Percentiles rank a stretch among this genome's conserved stretches.
Conservation (phyloP, 202 grass and related monocot genomes). For the Panicum hallii region DNA sequence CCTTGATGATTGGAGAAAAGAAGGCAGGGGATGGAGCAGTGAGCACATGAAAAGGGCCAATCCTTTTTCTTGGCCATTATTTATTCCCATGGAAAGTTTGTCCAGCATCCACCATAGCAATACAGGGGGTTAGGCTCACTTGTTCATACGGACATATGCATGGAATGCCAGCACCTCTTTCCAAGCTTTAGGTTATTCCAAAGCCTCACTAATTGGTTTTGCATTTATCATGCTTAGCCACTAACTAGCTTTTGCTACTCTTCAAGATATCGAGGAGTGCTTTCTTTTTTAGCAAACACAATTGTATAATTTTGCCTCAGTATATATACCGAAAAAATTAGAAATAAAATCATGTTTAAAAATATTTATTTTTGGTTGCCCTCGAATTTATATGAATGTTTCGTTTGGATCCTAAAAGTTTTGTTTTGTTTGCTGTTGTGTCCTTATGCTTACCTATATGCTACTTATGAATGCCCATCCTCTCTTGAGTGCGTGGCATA, state of each 20-base stretch:
- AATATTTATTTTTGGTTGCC: neutral
- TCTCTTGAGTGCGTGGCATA: neutral
- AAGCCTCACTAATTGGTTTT: neutral
- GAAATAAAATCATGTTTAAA: neutral
- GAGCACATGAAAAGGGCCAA: slow-evolving; percentile 47
- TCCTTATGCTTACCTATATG: neutral
- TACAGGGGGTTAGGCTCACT: neutral
- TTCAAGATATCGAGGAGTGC: neutral
- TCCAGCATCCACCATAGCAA: slow-evolving; percentile 2
- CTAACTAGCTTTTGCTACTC: slow-evolving; percentile 18
- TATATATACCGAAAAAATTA: neutral
- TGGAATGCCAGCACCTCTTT: neutral
- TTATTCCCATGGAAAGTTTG: slow-evolving; percentile 44
- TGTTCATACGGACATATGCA: neutral
- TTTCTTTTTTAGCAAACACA: neutral
- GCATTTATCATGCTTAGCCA: slow-evolving; percentile 30
- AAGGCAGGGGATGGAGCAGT: slow-evolving; percentile 20
- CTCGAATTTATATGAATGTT: neutral
- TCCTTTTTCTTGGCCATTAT: slow-evolving; percentile 34
- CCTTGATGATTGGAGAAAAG: slow-evolving; percentile 46
- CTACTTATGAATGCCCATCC: neutral
- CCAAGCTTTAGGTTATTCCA: slow-evolving; percentile 29
- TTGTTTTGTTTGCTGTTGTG: neutral
- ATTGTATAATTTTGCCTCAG: neutral
- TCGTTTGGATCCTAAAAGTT: neutral